Evolutionary conservation across 1,284 basidiomycete genomes (phyloP), one percentile per base, ranked within the genome.

Genomic region (Sporisorium sorghi): DNA sequence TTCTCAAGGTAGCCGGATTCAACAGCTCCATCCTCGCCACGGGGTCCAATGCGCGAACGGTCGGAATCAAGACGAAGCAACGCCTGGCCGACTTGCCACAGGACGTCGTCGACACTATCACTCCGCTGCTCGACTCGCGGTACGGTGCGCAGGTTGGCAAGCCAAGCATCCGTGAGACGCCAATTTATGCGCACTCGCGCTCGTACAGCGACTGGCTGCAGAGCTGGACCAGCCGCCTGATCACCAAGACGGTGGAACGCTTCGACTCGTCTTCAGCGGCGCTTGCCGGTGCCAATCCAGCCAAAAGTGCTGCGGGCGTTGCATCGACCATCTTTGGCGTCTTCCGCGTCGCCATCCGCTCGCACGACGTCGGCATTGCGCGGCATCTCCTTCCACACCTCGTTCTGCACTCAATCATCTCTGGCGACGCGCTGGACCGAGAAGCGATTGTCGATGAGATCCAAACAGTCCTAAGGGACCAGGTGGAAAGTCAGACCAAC

Each of bases 131-230:
- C 50, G 76, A 78, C 62, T 83, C 81, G 33, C 72, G 77, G 40
- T 84, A 83, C 48, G 69, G 73, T 12, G 77, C 78, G 11, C 73
- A 82, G 42, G 68, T 68, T 21, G 61, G 66, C n/a, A 64, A 71
- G 30, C 59, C 65, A 2, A 75, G 67, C 26, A 9, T 54, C 6
- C 71, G 77, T 26, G 61, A 64, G 37, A 65, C 54, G 26, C 83
- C 83, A 32, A 88, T 90, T 57, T 99, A 98, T 85, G 87, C 88
- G 1, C 86, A 87, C 4, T 88, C 90, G 57, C 85, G 88, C 5
- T 94, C 93, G 0, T 99, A 97, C 85, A 90, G 95, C 49, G 95
- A 99, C 84, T 99, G 97, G 97, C 88, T 99, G 23, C 93, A 97
- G 76, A 85, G 89, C 0, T 99, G 96, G 95, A 90, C 92, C 0